Base-by-base conservation (phyloP, 495 filamentous ascomycete species). In the Penicillium antarcticum region DNA sequence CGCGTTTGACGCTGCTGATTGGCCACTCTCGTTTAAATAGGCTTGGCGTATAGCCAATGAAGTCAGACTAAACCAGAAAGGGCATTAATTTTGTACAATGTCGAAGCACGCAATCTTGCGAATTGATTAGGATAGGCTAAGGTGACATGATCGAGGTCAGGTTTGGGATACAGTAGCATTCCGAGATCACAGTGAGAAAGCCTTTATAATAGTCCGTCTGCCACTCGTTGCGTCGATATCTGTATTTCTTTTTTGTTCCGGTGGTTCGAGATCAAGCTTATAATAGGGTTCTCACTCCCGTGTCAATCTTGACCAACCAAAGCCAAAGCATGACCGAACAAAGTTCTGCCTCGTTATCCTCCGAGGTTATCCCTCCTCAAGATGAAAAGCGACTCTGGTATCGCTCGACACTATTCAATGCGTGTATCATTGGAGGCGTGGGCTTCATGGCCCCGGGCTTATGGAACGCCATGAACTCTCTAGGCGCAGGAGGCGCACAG, bases 401-500 rank as follows among this genome's bases (percentile, higher is more conserved):
- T 62, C 75, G 77, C 34, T 77, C 76, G 4, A 79, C 81, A 0
- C 77, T 84, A 36, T 85, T 76, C 66, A 83, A 85, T 70, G 80
- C 80, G 21, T 70, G 58, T 29, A 45, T 71, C 17, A 70, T 73
- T 37, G 70, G 70, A 11, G 64, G 54, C 12, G 65, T 72, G 1
- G 68, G 68, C 21, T 73, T 73, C 44, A 45, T 70, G 16, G 68
- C 68, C 6, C 70, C 68, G 0, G 70, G 70, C 10, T 37, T 73
- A 26, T 71, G 62, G 63, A 77, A 77, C 55, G 84, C 84, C 13
- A 86, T 86, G 80, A 86, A 84, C 57, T 80, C 80, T 0, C 71
- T 86, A n/a, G 84, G 84, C 21, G 84, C 83, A 13, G 84, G 84
- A 35, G 84, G 84, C 24, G 73, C 74, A 12, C 72, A 79, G 53